Conservation (phyloP, 805 yeast species). For the Priceomyces fermenticarens region DNA sequence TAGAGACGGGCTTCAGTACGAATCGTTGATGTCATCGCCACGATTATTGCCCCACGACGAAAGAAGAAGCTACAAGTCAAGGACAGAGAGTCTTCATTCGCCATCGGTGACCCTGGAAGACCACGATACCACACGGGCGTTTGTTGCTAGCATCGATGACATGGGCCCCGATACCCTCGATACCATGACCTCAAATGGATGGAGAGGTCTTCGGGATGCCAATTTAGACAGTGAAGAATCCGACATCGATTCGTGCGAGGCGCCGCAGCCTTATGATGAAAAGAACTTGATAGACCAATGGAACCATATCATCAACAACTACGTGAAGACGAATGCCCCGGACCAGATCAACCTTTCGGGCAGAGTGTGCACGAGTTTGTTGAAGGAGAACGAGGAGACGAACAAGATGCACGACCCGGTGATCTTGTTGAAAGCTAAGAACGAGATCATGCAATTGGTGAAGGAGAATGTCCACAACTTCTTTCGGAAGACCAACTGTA, state of each 20-base stretch:
- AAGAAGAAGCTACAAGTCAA: constrained; percentile 1
- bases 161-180: constrained; percentile 8
- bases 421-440: constrained; percentile 24
- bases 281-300: constrained; percentile 25
- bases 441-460: constrained; percentile 29
- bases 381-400: constrained; percentile 9
- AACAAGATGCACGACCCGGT: constrained; percentile 23
- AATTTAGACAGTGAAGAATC: constrained; percentile 7
- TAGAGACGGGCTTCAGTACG: neutral
- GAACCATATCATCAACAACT: constrained; percentile 36
- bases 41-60: neutral
- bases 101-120: constrained; percentile 19
- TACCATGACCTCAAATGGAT: constrained; percentile 7
- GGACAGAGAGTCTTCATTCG: neutral
- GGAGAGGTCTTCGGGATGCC: constrained; percentile 17
- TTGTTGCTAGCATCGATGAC: constrained; percentile 26
- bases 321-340: constrained; percentile 40
- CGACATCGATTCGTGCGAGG: constrained; percentile 2
- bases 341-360: constrained; percentile 49
- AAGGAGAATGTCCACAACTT: constrained; percentile 31
- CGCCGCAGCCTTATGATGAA: neutral
- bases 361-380: constrained; percentile 27
- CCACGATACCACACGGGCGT: constrained; percentile 19
- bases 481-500: constrained; percentile 11
- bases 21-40: too few species aligned